Base-by-base conservation (phyloP, 495 filamentous ascomycete genomes). In the Penicillium odoratum region DNA sequence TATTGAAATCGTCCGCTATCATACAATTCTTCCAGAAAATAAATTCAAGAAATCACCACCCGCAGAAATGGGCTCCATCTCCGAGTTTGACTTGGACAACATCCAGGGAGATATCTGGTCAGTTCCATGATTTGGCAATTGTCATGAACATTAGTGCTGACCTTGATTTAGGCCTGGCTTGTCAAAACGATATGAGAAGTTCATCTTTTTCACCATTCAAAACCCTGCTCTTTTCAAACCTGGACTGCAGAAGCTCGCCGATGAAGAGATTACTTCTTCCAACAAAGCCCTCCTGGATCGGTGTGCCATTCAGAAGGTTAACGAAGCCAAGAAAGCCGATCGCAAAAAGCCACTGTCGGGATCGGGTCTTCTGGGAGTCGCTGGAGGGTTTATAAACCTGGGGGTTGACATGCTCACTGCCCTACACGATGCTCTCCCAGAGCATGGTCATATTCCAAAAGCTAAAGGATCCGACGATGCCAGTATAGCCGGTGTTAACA, bases 121-220 rank as follows among this genome's bases (percentile, higher is more conserved):
- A 26, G 43, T 11, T 46, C 3, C 26, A 26, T 3, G n/a, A n/a
- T 2, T 7, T 43, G 43, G 7, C 8, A 26, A 28, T 11, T 7
- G 1, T 7, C 43, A 46, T 7, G 2, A n/a, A 46, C 5, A 46
- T 26, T 26, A 5, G 21, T n/a, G 18, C 43, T 46, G 25, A 46
- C 18, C n/a, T 46, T 9, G 7, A 46, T 3, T 11, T 21, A 46
- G 43, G 46, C 62, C 63, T 50, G 71, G 71, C 48, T 50, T 74
- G 8, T 48, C 64, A 13, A 74, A 73, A 55, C 67, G 66, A 58
- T 61, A 62, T 38, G 48, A 74, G 47, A 54, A 51, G 15, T 73
- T 68, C 48, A 62, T 25, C 10, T 74, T 74, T 51, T 74, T 74
- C 56, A 52, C 56, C 2, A 66, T 74, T 33, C 38, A 58, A 1